Evolutionary conservation across 2,329 filamentous ascomycete species (phyloP).

Genomic region (Emmonsiellopsis sp.): DNA sequence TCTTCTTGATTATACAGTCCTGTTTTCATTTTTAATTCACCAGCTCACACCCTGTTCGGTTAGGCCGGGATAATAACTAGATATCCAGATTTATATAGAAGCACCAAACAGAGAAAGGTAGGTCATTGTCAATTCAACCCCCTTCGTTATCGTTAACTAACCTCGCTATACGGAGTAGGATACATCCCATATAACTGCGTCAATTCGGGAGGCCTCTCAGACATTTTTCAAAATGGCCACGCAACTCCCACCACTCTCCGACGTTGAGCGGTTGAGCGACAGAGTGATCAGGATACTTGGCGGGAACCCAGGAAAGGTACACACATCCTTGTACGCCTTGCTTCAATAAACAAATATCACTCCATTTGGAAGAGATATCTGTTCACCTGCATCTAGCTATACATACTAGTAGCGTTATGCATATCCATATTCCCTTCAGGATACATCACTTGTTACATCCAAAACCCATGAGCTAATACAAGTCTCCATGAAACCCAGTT

Average conservation of each 20-base stretch:
- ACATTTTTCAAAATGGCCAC: conserved; percentile 43
- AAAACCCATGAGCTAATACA: background rate
- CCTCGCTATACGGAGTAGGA: too few relatives aligned
- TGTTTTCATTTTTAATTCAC: too few relatives aligned
- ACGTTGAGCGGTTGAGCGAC: conserved; percentile 68
- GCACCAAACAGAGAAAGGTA: too few relatives aligned
- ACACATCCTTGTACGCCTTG: conserved; percentile 5
- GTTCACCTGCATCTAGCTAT: background rate
- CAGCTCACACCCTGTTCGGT: too few relatives aligned
- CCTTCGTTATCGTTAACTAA: background rate
- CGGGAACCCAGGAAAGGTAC: conserved; percentile 77
- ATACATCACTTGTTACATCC: too few relatives aligned
- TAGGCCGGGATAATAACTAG: too few relatives aligned
- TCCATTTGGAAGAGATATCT: background rate
- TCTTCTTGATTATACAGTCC: too few relatives aligned
- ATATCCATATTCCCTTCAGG: too few relatives aligned
- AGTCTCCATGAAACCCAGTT: background rate
- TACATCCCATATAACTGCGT: too few relatives aligned
- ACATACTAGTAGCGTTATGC: too few relatives aligned
- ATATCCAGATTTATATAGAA: too few relatives aligned
- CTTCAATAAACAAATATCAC: background rate
- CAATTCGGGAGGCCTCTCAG: background rate
- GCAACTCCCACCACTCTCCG: conserved; percentile 55
- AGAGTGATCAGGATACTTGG: conserved; percentile 78
- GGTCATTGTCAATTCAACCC: too few relatives aligned